Percentiles rank a stretch among this genome's conserved stretches.
Conservation (phyloP, 768 basidiomycete species). For the Galerina marginata region DNA sequence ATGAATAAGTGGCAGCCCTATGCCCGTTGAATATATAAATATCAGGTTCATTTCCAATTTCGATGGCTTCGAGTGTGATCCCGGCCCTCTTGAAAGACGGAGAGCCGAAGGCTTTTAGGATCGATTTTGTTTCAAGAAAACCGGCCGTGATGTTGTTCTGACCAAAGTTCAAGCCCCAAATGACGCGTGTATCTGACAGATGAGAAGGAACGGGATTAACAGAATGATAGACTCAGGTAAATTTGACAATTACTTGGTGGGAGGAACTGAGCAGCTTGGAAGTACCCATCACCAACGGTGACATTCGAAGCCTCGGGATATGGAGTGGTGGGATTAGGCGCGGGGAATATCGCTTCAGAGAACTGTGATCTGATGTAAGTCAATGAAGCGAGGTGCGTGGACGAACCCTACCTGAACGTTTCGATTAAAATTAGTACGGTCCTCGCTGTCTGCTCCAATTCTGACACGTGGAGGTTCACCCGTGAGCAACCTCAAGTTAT, state of each 20-base stretch:
- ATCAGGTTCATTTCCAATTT: constrained; percentile 69
- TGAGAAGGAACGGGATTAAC: not conserved
- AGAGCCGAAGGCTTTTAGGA: constrained; percentile 54
- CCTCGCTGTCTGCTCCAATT: constrained; percentile 63
- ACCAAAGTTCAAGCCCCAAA: constrained; percentile 71
- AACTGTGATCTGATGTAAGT: constrained; percentile 33
- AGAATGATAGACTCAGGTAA: constrained; percentile 1
- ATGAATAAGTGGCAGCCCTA: constrained; percentile 40
- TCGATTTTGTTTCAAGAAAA: constrained; percentile 51
- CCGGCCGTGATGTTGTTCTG: constrained; percentile 54
- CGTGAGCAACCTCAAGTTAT: constrained; percentile 58
- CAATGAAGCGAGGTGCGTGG: not conserved
- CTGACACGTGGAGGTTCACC: constrained; percentile 60
- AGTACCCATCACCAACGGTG: constrained; percentile 64
- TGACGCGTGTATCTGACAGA: constrained; percentile 58
- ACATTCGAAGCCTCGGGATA: constrained; percentile 71
- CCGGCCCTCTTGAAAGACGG: constrained; percentile 40
- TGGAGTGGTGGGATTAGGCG: constrained; percentile 52
- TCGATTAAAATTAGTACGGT: constrained; percentile 61
- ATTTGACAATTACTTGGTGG: constrained; percentile 45
- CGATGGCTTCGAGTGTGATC: constrained; percentile 58
- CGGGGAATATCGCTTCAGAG: constrained; percentile 55
- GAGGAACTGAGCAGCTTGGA: constrained; percentile 55
- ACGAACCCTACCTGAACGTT: constrained; percentile 45
- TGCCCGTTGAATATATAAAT: constrained; percentile 53